Percentiles rank a stretch among this genome's conserved stretches.
Conservation (phyloP, 495 filamentous ascomycete species). For the Podospora anserina region DNA sequence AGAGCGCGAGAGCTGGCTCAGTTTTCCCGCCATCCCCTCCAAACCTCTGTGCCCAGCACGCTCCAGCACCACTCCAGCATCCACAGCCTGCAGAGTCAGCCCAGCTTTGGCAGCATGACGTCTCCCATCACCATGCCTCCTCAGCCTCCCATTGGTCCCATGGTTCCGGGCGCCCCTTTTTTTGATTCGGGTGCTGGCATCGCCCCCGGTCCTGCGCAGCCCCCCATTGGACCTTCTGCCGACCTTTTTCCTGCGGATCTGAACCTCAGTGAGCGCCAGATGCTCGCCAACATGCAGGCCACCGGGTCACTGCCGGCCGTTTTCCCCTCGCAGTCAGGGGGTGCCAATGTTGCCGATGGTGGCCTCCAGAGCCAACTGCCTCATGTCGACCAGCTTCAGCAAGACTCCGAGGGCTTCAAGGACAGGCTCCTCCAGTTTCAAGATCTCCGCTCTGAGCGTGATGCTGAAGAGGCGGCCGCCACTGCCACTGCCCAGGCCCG, state of each 20-base stretch:
- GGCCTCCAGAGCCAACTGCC: constrained; percentile 42
- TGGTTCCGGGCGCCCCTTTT: constrained; percentile 55
- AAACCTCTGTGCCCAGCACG: constrained; percentile 63
- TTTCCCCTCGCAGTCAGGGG: constrained; percentile 19
- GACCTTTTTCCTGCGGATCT: constrained; percentile 52
- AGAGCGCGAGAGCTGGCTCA: constrained; percentile 81
- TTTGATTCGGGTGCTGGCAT: constrained; percentile 58
- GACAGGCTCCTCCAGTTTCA: constrained; percentile 55
- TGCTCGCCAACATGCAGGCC: constrained; percentile 39
- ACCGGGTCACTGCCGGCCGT: constrained; percentile 35
- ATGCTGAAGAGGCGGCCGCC: constrained; percentile 41
- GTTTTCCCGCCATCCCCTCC: constrained; percentile 56
- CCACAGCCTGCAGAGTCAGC: constrained; percentile 93
- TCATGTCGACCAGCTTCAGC: constrained; percentile 42
- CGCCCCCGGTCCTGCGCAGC: constrained; percentile 19
- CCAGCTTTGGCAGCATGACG: constrained; percentile 87
- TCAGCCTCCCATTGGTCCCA: constrained; percentile 62
- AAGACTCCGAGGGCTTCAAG: constrained; percentile 51
- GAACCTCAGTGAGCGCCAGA: constrained; percentile 39
- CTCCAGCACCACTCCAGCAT: constrained; percentile 92
- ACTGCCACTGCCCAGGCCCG: constrained; percentile 12
- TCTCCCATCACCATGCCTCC: constrained; percentile 77
- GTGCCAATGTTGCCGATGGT: constrained; percentile 28
- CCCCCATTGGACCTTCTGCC: constrained; percentile 23
- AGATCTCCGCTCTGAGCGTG: constrained; percentile 55